phyloP scores from a whole-genome alignment of 2,329 filamentous ascomycete genomes.

The Fusarium sororula region DNA sequence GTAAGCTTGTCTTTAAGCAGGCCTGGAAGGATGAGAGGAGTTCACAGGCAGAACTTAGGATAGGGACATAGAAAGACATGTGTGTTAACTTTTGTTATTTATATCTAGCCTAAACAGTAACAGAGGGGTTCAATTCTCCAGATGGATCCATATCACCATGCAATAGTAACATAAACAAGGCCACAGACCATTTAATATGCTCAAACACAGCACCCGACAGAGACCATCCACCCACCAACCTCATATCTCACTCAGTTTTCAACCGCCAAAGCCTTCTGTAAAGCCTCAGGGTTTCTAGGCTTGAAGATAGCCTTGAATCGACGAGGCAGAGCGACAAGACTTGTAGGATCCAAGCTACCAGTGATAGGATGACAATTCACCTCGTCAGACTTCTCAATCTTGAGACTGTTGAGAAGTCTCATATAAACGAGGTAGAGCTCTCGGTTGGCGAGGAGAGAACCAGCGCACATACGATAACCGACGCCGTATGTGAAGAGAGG shows the following conservation, averaged over 20 bases:
- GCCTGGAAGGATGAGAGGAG: rapidly evolving
- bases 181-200: rapidly evolving
- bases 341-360: conserved; percentile 69
- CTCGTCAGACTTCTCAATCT: conserved; percentile 62
- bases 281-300: conserved; percentile 51
- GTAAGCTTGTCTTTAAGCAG: rapidly evolving
- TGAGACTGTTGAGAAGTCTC: conserved; percentile 69
- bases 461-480: conserved; percentile 74
- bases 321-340: conserved; percentile 68
- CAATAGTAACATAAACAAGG: not conserved
- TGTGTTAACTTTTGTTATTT: not conserved
- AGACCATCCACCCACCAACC: no score
- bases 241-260: not conserved
- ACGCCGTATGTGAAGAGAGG: conserved; percentile 73
- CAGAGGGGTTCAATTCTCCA: not conserved
- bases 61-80: rapidly evolving
- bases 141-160: not conserved
- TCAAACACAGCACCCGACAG: rapidly evolving
- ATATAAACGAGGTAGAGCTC: conserved; percentile 73
- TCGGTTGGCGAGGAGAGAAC: conserved; percentile 64
- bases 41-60: rapidly evolving
- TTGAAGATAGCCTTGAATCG: conserved; percentile 67
- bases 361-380: conserved; percentile 67
- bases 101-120: not conserved
- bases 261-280: conserved; percentile 24